A percentile compares a stretch with the other conserved stretches of the same genome.
phyloP scores from a whole-genome alignment of 805 yeast genomes.

The Candida maris region DNA sequence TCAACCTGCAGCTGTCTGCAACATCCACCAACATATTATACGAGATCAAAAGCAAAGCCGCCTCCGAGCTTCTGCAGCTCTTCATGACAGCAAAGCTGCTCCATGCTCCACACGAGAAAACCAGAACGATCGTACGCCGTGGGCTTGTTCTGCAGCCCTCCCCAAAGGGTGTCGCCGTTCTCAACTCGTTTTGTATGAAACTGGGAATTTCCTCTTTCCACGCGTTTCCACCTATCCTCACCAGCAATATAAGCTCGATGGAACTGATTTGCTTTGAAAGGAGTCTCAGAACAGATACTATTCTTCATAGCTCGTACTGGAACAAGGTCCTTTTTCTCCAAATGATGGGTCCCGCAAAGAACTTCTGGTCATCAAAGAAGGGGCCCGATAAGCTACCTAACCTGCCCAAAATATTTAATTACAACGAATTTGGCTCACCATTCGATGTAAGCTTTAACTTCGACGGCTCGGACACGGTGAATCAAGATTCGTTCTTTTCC shows the following conservation, averaged over 20 bases:
- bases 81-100: constrained; percentile 62
- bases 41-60: constrained; percentile 46
- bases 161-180: constrained; percentile 79
- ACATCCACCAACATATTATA: constrained; percentile 56
- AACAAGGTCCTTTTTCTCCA: constrained; percentile 57
- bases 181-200: constrained; percentile 56
- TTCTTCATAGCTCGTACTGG: constrained; percentile 59
- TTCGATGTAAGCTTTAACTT: constrained; percentile 12
- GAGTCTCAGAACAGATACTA: constrained; percentile 50
- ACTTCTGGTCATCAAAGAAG: constrained; percentile 61
- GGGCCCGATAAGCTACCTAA: constrained; percentile 47
- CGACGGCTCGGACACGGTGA: constrained; percentile 4
- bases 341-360: constrained; percentile 64
- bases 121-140: constrained; percentile 45
- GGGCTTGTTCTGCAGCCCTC: constrained; percentile 69
- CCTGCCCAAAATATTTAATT: constrained; percentile 21
- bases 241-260: constrained; percentile 67
- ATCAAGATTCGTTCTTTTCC: constrained; percentile 18
- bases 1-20: constrained; percentile 45
- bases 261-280: constrained; percentile 66
- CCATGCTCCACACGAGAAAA: constrained; percentile 75
- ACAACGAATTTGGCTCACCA: constrained; percentile 9
- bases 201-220: constrained; percentile 43
- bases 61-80: constrained; percentile 40
- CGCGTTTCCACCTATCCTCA: constrained; percentile 32